Base-by-base conservation (phyloP, 768 basidiomycete species). In the Suillus tomentosus region DNA sequence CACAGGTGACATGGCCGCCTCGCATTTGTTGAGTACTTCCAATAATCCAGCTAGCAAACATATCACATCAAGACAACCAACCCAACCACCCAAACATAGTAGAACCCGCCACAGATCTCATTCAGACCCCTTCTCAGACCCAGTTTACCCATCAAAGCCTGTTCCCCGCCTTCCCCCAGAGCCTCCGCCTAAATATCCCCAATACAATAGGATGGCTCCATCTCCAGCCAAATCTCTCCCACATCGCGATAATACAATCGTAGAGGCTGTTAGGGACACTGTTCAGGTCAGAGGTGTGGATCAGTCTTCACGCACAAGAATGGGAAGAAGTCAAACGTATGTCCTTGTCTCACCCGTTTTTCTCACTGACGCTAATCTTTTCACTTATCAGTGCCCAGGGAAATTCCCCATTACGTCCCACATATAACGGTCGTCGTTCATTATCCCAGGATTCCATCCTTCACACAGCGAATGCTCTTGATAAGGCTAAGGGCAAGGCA, bases 241-340 rank as follows among this genome's bases (percentile, higher is more conserved):
- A 22, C 77, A 77, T 65, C 70, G 79, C 47, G 74, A 77, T 65
- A 73, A 81, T 66, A 31, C 57, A 24, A 83, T 88, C 76, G 72
- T 81, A 62, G 87, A 90, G 40, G 85, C 89, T 50, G 85, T 91
- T 67, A 82, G 86, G 67, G 88, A 92, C 65, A 88, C 90, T 58
- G 88, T 90, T 27, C 81, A 82, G 63, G 77, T 89, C 68, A 83
- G 81, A 57, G 73, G 78, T 47, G 69, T 78, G 36, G 79, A 81
- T 64, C 74, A 79, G 54, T 67, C 79, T 62, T 75, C 85, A 60
- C 79, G 81, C 67, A 67, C 73, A 27, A 85, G 85, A 70, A 76
- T 85, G 55, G 80, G 77, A 67, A 84, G 90, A 66, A 87, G 84
- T 67, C 84, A 87, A 70, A 89, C 88, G 45, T 69, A 81, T 67